Evolutionary conservation across 2,329 filamentous ascomycete species (phyloP).

Genomic region (Diaporthe sp.): DNA sequence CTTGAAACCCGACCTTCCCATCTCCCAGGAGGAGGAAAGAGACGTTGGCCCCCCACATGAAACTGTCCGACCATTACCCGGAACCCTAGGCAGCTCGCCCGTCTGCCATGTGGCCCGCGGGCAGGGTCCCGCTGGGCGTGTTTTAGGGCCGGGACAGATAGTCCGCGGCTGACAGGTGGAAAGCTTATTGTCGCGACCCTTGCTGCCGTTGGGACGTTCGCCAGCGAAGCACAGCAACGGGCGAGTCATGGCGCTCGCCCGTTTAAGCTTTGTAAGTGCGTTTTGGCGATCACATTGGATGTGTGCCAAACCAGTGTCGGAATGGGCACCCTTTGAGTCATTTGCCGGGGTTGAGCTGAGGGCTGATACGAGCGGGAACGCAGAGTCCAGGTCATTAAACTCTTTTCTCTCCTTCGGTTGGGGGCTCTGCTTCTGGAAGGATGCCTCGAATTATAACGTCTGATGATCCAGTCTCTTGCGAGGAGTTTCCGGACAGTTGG

Average conservation of each 20-base stretch:
- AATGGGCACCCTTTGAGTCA: constrained; percentile 2
- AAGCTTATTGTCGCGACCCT: background rate
- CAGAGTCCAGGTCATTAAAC: background rate
- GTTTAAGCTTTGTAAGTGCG: constrained; percentile 15
- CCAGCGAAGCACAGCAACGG: background rate
- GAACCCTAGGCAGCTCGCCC: background rate
- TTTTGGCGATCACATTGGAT: background rate
- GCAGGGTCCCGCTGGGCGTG: background rate
- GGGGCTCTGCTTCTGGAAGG: background rate
- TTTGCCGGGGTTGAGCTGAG: background rate
- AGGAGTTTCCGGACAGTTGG: background rate
- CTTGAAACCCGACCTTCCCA: background rate
- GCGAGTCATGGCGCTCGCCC: constrained; percentile 1
- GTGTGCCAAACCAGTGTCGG: background rate
- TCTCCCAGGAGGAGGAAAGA: background rate
- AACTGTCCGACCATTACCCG: background rate
- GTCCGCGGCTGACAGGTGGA: background rate
- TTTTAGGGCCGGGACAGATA: constrained; percentile 1
- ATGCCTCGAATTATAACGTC: background rate
- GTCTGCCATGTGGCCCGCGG: constrained; percentile 4
- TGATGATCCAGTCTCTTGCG: background rate
- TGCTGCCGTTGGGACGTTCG: background rate
- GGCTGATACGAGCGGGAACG: background rate
- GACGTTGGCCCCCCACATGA: background rate
- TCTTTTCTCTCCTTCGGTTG: background rate